Evolutionary conservation across 2,329 filamentous ascomycete genomes (phyloP).

Genomic region (Cyphellophora attinorum): DNA sequence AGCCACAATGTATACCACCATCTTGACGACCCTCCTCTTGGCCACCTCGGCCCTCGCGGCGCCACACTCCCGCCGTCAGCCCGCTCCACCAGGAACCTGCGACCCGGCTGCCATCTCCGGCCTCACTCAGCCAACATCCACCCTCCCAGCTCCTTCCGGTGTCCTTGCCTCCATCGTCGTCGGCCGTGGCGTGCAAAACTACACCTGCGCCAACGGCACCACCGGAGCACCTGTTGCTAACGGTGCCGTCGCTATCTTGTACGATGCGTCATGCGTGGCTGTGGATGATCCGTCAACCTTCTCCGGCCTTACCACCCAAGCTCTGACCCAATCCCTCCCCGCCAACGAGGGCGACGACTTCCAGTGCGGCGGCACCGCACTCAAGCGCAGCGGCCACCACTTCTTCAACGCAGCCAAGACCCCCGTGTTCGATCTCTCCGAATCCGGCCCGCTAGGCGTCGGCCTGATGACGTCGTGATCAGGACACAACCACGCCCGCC

Average conservation of each 20-base stretch:
- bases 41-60: neutral
- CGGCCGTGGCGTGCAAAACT: constrained; percentile 65
- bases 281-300: constrained; percentile 60
- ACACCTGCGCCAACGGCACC: constrained; percentile 63
- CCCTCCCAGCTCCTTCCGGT: constrained; percentile 55
- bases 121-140: constrained; percentile 36
- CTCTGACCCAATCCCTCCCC: constrained; percentile 55
- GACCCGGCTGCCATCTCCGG: neutral
- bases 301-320: constrained; percentile 52
- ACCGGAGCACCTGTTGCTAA: constrained; percentile 50
- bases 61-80: neutral
- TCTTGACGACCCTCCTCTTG: neutral
- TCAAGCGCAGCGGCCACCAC: constrained; percentile 64
- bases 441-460: constrained; percentile 44
- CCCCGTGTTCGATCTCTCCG: constrained; percentile 70
- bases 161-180: constrained; percentile 68
- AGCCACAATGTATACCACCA: no score
- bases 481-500: no score
- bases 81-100: neutral
- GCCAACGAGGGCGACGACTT: constrained; percentile 19
- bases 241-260: constrained; percentile 74
- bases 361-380: constrained; percentile 43
- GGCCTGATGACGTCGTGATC: constrained; percentile 45
- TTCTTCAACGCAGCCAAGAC: constrained; percentile 63
- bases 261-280: constrained; percentile 74